Base-by-base conservation (phyloP, 2,329 filamentous ascomycete genomes). In the Chaetothyriales sp. region DNA sequence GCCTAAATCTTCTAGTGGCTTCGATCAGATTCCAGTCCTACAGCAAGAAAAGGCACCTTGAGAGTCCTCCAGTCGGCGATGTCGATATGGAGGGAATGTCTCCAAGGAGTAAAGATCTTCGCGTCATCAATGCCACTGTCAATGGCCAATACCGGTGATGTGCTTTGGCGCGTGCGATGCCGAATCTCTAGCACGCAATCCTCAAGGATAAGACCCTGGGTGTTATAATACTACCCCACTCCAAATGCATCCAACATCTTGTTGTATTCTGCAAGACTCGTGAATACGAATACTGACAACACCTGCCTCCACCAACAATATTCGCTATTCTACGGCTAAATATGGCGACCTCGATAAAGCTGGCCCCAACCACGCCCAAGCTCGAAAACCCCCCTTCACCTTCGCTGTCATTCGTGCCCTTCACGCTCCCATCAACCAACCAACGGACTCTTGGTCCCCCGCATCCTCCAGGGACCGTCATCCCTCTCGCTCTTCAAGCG, bases 401-500 rank as follows among this genome's bases (percentile, higher is more conserved):
- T 8, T 51, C 56, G 29, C 19, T 65, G 5, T 55, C 55, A 10
- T 71, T 73, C 54, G 64, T 70, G 47, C 57, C 68, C 2, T 72
- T 72, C 51, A 53, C 64, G 19, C 65, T 72, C 4, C 68, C 70
- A 25, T 33, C 65, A 8, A 65, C 59, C n/a, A 72, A 72, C 54
- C 69, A 72, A 53, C 67, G 69, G 4, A 51, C 61, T 13, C 67
- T 73, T 1, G 67, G 69, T 8, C 46, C 61, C 18, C 70, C 70
- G 40, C 70, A 72, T 59, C 66, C 65, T 9, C 49, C 53, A 4
- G 58, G 65, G 20, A 70, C 69, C 0, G 63, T 65, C 1, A 71
- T 62, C 18, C 70, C 70, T 2, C 63, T 73, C 2, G 69, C 70
- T 1, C 54, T 73, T 4, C 63, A 62, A 18, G 67, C 68, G n/a